Evolutionary conservation across 2,329 filamentous ascomycete genomes (phyloP).

Genomic region (Proliferodiscus dingleyae): DNA sequence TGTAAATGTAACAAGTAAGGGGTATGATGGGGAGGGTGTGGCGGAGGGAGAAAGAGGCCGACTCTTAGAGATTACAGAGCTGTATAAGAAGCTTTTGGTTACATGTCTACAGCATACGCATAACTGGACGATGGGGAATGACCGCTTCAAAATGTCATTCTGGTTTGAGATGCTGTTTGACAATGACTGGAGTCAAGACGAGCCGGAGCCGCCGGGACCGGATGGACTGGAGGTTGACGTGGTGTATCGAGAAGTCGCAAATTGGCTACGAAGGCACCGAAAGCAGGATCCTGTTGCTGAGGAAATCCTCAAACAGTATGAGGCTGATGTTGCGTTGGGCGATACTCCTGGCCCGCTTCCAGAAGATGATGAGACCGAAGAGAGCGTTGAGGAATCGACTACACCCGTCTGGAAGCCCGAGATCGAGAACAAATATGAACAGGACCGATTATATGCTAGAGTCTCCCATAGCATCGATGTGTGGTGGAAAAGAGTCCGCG

Average conservation of each 20-base stretch:
- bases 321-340: constrained; percentile 28
- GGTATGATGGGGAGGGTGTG: constrained; percentile 57
- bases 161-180: constrained; percentile 64
- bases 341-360: constrained; percentile 32
- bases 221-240: constrained; percentile 49
- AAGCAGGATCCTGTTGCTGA: constrained; percentile 53
- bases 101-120: constrained; percentile 63
- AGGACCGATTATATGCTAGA: constrained; percentile 53
- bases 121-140: constrained; percentile 66
- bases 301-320: constrained; percentile 51
- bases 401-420: constrained; percentile 34
- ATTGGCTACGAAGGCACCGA: constrained; percentile 60
- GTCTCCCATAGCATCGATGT: constrained; percentile 61
- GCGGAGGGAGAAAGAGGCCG: constrained; percentile 54
- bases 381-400: constrained; percentile 20
- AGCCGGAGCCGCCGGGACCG: constrained; percentile 42
- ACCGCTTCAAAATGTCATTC: constrained; percentile 65
- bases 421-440: constrained; percentile 51
- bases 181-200: constrained; percentile 48
- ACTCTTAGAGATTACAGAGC: constrained; percentile 58
- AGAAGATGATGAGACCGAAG: constrained; percentile 11
- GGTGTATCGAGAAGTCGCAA: constrained; percentile 55
- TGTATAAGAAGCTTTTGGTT: constrained; percentile 63
- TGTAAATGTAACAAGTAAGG: constrained; percentile 63
- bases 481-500: constrained; percentile 59